Base-by-base conservation (phyloP, 2,329 filamentous ascomycete genomes). In the Elsinoe necatrix region DNA sequence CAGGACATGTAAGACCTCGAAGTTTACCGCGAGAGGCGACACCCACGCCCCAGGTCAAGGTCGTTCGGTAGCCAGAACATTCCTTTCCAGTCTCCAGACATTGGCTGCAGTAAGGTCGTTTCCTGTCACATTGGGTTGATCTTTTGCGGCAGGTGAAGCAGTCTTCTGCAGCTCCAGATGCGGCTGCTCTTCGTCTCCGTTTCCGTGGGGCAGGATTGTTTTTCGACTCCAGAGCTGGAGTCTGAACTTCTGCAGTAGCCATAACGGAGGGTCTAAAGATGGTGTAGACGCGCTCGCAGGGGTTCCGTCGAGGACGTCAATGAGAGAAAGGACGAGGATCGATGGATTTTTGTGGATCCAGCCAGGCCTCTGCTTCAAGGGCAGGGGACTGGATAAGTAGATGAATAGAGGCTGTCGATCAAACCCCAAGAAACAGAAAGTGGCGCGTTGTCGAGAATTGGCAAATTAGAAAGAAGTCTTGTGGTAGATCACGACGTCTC, bases 21-120 rank as follows among this genome's bases (percentile, higher is more conserved):
- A 97, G 83, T 77, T 97, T 97, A 68, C 92, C 92, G 66, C 92
- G 85, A 73, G 91, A 96, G 57, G 92, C 92, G 58, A 97, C 92
- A 54, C 92, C 92, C 48, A 96, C 89, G 41, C 90, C 90, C 92
- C 92, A 97, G 47, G 92, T 97, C 72, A 97, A 79, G 64, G 92
- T 91, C 14, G 92, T 97, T 75, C 95, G 95, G 78, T 97, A 97
- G 59, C 92, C 92, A 25, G 89, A 90, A 75, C 92, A 97, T 68
- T 95, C 90, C 69, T 89, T 90, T 62, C 90, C 91, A 62, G 89
- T 80, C 64, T 95, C 89, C 61, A 97, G 81, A 71, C 92, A 98
- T 73, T 90, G 91, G 43, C 90, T 90, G 75, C 93, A 97, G 73
- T 96, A 97, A 7, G 92, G 92, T 65, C 92, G 82, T 68, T 89